Evolutionary conservation across 768 basidiomycete genomes (phyloP).

Genomic region (Tylopilus sp.): DNA sequence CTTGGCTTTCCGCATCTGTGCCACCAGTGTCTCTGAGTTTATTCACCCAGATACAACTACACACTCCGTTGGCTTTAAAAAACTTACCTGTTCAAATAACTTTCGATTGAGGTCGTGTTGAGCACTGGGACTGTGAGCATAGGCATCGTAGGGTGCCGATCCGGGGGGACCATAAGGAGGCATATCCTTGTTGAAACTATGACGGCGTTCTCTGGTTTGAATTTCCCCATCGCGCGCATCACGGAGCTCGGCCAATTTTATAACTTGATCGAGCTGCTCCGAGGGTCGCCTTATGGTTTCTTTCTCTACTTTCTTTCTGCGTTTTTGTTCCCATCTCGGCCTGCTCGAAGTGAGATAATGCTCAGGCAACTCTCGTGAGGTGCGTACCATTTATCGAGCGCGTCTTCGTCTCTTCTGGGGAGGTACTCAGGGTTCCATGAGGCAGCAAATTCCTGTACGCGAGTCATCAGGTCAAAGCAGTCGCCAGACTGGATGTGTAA

Average conservation of each 20-base stretch:
- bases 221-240: constrained; percentile 57
- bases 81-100: too few relatives aligned
- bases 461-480: constrained; percentile 1
- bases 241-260: constrained; percentile 53
- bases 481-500: constrained; percentile 7
- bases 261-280: constrained; percentile 38
- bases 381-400: constrained; percentile 46
- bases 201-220: constrained; percentile 47
- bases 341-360: constrained; percentile 31
- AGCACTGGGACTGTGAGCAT: constrained; percentile 22
- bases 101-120: constrained; percentile 38
- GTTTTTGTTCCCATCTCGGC: constrained; percentile 46
- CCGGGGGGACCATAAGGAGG: constrained; percentile 26
- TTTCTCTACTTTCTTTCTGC: constrained; percentile 52
- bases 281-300: constrained; percentile 37
- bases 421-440: constrained; percentile 49
- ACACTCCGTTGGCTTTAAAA: too few relatives aligned
- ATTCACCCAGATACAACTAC: too few relatives aligned
- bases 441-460: constrained; percentile 52
- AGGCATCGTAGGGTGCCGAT: constrained; percentile 22
- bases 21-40: too few relatives aligned
- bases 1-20: too few relatives aligned
- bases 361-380: background rate
- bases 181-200: constrained; percentile 46
- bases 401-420: constrained; percentile 37